Conservation (phyloP, 148 eudicot genomes). For the Vaccinium myrtillus region DNA sequence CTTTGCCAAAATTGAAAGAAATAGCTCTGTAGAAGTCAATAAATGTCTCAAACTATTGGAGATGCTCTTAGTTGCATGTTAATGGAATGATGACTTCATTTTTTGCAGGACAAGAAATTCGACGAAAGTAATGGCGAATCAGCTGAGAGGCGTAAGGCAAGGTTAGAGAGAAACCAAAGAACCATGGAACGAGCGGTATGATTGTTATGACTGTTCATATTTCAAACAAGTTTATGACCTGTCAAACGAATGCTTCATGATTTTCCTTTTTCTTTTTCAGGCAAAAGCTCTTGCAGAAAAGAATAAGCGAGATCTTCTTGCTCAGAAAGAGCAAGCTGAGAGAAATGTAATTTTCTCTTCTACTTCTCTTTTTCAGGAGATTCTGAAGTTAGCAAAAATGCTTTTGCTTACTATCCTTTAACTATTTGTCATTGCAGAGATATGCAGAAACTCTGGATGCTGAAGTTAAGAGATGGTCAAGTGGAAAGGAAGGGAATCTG, state of each 20-base stretch:
- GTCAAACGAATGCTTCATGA: background rate
- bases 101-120: conserved; percentile 52
- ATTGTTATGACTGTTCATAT: conserved; percentile 7
- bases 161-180: conserved; percentile 75
- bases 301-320: conserved; percentile 79
- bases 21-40: background rate
- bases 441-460: conserved; percentile 72
- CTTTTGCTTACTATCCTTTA: conserved; percentile 12
- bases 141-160: conserved; percentile 76
- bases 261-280: conserved; percentile 38
- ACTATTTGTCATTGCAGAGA: conserved; percentile 55
- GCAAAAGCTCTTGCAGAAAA: conserved; percentile 95
- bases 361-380: conserved; percentile 4
- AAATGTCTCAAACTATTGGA: background rate
- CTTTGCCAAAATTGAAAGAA: background rate
- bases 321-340: conserved; percentile 90
- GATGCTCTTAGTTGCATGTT: background rate
- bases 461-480: conserved; percentile 90
- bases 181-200: conserved; percentile 91
- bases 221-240: background rate
- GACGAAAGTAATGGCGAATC: conserved; percentile 57
- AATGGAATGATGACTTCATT: conserved; percentile 3
- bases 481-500: conserved; percentile 92
- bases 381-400: conserved; percentile 9
- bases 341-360: conserved; percentile 57